Conservation (phyloP, 2,329 filamentous ascomycete genomes). For the Raffaelea albimanens region DNA sequence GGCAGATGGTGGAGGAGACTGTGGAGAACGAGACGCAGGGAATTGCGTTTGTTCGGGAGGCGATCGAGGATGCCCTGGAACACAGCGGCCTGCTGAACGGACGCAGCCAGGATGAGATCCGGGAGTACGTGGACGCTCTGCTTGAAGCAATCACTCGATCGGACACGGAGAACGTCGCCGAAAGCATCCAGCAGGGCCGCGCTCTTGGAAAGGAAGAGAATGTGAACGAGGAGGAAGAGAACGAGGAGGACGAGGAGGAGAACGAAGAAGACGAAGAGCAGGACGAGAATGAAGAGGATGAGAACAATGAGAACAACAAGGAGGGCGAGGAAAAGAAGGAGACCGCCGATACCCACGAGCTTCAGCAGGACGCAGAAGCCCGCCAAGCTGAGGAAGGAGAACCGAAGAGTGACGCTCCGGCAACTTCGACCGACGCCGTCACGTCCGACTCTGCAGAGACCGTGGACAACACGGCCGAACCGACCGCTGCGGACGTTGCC, state of each 20-base stretch:
- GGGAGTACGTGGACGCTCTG: conserved; percentile 39
- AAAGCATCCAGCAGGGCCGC: conserved; percentile 8
- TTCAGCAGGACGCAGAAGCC: neutral
- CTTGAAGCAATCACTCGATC: conserved; percentile 34
- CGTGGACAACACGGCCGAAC: too few relatives aligned
- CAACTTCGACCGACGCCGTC: neutral
- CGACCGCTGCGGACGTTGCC: too few relatives aligned
- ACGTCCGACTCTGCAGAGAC: neutral
- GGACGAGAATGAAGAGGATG: conserved; percentile 3
- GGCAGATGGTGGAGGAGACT: conserved; percentile 43
- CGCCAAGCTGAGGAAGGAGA: neutral
- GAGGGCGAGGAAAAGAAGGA: conserved; percentile 14
- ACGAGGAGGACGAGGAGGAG: neutral
- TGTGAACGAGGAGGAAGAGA: conserved; percentile 1
- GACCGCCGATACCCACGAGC: neutral
- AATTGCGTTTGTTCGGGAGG: conserved; percentile 40
- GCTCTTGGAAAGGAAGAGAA: conserved; percentile 4
- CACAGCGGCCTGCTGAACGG: conserved; percentile 42
- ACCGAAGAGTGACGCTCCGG: neutral
- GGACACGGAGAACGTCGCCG: conserved; percentile 11
- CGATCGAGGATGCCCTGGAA: conserved; percentile 44
- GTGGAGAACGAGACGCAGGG: conserved; percentile 49
- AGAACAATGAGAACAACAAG: conserved; percentile 6
- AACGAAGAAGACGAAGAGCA: conserved; percentile 10
- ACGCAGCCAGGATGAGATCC: conserved; percentile 34